Evolutionary conservation across 2,329 filamentous ascomycete species (phyloP), one percentile per base, ranked within the genome.

Genomic region (Cladosporium sp.): DNA sequence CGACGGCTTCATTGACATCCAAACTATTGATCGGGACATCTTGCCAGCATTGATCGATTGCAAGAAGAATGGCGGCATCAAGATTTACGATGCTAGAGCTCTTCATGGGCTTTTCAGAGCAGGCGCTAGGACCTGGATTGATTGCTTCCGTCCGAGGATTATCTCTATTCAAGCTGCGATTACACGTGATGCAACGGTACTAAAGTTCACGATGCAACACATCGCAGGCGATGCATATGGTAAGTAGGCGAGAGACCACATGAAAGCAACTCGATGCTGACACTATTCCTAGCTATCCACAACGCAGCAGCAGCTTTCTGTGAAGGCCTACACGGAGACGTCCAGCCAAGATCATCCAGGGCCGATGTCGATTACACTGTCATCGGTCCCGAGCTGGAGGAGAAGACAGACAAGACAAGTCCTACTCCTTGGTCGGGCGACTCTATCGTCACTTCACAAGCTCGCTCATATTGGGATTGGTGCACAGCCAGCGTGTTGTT

Each of bases 171-270:
- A 54, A 7, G 51, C 51, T 15, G 39, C n/a, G 17, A 28, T 42
- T 9, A 17, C 42, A n/a, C 37, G 19, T 5, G 51, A 54, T 9
- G 38, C 51, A 6, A 54, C 51, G 25, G 38, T 54, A 8, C 3
- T 54, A 8, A 54, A 42, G 12, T 54, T 54, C 25, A 54, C 51
- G n/a, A n/a, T 54, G 9, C 51, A 54, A 14, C 51, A 54, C 22
- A 38, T 22, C 30, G 51, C 51, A 17, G 51, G 51, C 7, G 51
- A 54, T 19, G 51, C 51, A 30, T 19, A 19, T 8, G 38, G 51
- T 43, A 42, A 28, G 51, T 14, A 43, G 9, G n/a, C 43, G 15
- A 9, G 14, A 17, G 15, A 3, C 2, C 1, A 9, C 9, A n/a
- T 17, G 7, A 1, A 7, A 7, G 22, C 30, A n/a, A 3, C 17